Evolutionary conservation across 2,329 filamentous ascomycete genomes (phyloP).

Genomic region (Fusarium bulbicola): DNA sequence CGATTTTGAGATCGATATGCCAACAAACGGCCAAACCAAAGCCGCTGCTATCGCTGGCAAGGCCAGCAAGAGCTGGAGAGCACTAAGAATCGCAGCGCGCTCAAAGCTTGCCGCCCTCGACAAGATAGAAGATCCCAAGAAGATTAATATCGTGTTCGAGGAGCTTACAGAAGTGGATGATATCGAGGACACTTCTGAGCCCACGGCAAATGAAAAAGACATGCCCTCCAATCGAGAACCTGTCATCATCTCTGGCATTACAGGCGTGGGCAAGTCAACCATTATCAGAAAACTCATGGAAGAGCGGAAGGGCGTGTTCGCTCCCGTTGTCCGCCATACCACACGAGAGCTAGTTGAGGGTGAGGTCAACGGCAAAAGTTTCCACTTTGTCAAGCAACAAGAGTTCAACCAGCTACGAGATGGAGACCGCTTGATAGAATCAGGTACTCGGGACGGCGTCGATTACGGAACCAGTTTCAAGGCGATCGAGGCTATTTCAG

Average conservation of each 20-base stretch:
- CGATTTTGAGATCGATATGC: constrained; percentile 88
- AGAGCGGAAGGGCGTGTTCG: constrained; percentile 72
- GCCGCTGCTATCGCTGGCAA: constrained; percentile 72
- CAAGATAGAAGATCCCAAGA: constrained; percentile 84
- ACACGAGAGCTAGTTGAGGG: constrained; percentile 59
- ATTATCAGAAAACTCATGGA: constrained; percentile 71
- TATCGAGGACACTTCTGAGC: constrained; percentile 47
- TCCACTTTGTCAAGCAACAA: constrained; percentile 64
- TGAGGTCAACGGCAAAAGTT: constrained; percentile 62
- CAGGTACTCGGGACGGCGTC: constrained; percentile 57
- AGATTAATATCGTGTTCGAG: constrained; percentile 67
- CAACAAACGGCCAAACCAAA: constrained; percentile 68
- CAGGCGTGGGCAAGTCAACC: constrained; percentile 69
- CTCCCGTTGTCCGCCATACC: constrained; percentile 63
- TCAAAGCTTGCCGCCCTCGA: constrained; percentile 82
- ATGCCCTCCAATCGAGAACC: constrained; percentile 60
- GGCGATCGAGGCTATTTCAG: constrained; percentile 60
- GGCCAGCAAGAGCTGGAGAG: constrained; percentile 90
- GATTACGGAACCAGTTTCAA: constrained; percentile 67
- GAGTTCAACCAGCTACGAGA: constrained; percentile 68
- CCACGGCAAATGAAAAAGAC: constrained; percentile 45
- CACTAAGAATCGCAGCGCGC: constrained; percentile 80
- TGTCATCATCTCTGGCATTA: constrained; percentile 75
- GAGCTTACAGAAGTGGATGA: constrained; percentile 54
- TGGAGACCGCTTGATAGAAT: constrained; percentile 68